Percentiles rank a stretch among this genome's conserved stretches.
These are phyloP conservation scores for Cardiospermum halicacabum DNA, from an alignment of 345 rosid genomes.

Conservation along the genomic window DNA sequence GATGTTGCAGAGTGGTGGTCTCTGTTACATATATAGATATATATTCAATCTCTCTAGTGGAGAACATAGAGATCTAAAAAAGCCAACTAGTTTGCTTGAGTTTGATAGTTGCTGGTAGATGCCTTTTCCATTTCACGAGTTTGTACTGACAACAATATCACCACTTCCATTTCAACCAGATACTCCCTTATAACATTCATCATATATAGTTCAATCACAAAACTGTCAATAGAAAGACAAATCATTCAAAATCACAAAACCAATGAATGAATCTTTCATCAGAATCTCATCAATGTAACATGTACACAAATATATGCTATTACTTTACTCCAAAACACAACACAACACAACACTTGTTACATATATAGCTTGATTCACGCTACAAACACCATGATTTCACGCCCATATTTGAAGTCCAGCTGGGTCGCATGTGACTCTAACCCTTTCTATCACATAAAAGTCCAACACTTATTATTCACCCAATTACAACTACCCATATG, in stretches of 20 bases:
- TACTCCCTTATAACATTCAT: too few relatives aligned
- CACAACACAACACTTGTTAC: too few relatives aligned
- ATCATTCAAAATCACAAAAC: too few relatives aligned
- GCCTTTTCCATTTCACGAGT: slow-evolving; percentile 13
- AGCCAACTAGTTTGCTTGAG: background rate
- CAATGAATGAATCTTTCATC: too few relatives aligned
- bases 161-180: background rate
- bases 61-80: background rate
- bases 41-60: background rate
- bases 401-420: slow-evolving; percentile 8
- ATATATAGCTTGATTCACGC: slow-evolving; percentile 16
- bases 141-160: background rate
- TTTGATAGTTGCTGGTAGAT: background rate
- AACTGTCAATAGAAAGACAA: too few relatives aligned
- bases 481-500: background rate
- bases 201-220: too few relatives aligned
- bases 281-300: too few relatives aligned
- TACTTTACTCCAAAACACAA: too few relatives aligned
- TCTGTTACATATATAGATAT: too few relatives aligned
- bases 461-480: slow-evolving; percentile 14
- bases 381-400: slow-evolving; percentile 17
- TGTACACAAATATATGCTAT: too few relatives aligned
- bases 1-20: too few relatives aligned
- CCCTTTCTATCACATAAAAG: background rate
- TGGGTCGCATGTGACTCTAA: slow-evolving; percentile 14